A percentile compares a stretch with the other conserved stretches of the same genome.
These are phyloP conservation scores for Capsicum pubescens DNA, from an alignment of 257 asterid species.

Conservation along the genomic window DNA sequence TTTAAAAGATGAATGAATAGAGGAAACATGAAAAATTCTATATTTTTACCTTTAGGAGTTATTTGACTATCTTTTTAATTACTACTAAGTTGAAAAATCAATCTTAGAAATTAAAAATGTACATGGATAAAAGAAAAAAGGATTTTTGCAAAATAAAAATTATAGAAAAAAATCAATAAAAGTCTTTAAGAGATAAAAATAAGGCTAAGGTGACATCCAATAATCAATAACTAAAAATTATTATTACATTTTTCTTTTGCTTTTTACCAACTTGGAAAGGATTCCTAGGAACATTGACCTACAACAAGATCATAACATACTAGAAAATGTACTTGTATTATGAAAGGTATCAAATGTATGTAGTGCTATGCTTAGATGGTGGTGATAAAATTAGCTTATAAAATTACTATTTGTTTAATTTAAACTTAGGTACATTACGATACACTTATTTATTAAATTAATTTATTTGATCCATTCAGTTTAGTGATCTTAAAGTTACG, in stretches of 20 bases:
- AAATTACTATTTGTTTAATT: no score
- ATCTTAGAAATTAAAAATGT: background rate
- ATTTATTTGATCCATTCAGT: no score
- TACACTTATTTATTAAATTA: no score
- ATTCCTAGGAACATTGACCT: conserved; percentile 15
- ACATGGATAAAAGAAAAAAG: background rate
- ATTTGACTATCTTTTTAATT: no score
- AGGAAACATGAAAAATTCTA: no score
- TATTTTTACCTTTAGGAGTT: no score
- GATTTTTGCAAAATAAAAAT: background rate
- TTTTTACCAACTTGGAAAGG: background rate
- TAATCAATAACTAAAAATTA: background rate
- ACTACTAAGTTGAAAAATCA: background rate
- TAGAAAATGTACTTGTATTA: background rate
- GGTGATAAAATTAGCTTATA: no score
- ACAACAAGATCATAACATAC: background rate
- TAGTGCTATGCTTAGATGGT: no score
- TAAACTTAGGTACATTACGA: no score
- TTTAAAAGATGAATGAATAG: no score
- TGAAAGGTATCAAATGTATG: background rate
- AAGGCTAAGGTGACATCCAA: background rate
- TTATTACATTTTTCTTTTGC: background rate
- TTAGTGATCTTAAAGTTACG: no score
- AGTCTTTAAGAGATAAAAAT: background rate
- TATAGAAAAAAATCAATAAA: background rate